These are phyloP conservation scores for Entelexis sorbosivorans DNA, from an alignment of 1,139 yeast genomes.

Conservation along the genomic window DNA sequence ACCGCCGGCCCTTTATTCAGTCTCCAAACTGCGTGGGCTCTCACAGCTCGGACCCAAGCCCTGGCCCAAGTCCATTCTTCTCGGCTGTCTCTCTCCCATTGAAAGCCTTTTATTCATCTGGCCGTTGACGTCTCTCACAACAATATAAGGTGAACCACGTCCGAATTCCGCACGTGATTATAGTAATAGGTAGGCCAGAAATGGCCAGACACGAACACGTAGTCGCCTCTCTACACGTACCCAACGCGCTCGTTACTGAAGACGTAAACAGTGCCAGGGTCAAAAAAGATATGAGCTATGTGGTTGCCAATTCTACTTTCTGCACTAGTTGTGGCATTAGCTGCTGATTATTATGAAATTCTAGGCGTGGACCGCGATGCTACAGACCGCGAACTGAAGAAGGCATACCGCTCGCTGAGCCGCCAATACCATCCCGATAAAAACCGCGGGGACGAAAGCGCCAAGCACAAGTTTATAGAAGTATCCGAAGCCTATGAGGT, in stretches of 20 bases:
- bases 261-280: background rate
- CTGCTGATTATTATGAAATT: slow-evolving; percentile 31
- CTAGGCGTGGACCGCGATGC: slow-evolving; percentile 66
- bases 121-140: no score
- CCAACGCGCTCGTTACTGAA: background rate
- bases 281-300: background rate
- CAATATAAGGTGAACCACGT: background rate
- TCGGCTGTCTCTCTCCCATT: no score
- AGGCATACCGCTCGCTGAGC: slow-evolving; percentile 73
- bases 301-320: slow-evolving; percentile 1
- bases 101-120: no score
- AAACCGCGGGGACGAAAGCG: slow-evolving; percentile 61
- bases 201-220: slow-evolving; percentile 1
- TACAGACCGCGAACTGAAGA: slow-evolving; percentile 68
- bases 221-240: background rate
- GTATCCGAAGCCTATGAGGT: slow-evolving; percentile 92
- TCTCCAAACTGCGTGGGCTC: no score
- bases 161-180: background rate
- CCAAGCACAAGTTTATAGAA: slow-evolving; percentile 77
- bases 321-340: slow-evolving; percentile 14
- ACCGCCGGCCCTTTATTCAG: no score
- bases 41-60: no score
- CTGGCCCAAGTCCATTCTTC: no score
- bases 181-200: background rate
- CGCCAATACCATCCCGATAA: slow-evolving; percentile 93